Conservation (phyloP, 139 green algal genomes). For the Pseudopediastrum boryanum region DNA sequence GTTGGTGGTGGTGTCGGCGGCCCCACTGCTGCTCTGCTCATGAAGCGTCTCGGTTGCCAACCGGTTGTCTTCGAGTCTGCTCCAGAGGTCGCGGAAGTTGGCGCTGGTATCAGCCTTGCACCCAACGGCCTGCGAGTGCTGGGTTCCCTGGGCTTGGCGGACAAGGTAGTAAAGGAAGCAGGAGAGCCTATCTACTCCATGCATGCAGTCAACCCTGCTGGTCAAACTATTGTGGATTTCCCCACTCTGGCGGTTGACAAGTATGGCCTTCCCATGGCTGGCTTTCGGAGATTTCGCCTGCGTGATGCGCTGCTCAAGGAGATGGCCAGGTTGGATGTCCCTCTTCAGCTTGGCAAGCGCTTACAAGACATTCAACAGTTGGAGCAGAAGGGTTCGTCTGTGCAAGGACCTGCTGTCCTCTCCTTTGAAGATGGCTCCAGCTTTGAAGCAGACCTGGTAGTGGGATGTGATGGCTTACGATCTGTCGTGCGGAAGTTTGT, state of each 20-base stretch:
- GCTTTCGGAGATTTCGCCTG: conserved; percentile 30
- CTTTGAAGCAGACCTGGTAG: conserved; percentile 33
- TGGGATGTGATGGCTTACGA: conserved; percentile 35
- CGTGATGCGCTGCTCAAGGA: conserved; percentile 2
- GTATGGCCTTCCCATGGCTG: not conserved
- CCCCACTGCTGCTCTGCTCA: too few species aligned
- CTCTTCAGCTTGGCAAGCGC: conserved; percentile 23
- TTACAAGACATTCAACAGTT: not conserved
- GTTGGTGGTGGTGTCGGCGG: too few species aligned
- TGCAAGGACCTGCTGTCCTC: conserved; percentile 7
- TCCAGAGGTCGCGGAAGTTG: too few species aligned
- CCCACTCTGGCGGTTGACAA: not conserved
- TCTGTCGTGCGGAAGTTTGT: conserved; percentile 1
- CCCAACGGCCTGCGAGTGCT: conserved; percentile 37
- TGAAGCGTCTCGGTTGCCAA: too few species aligned
- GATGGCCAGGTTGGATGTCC: not conserved
- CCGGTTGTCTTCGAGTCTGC: too few species aligned
- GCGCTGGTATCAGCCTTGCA: conserved; percentile 24
- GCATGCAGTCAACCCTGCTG: not conserved
- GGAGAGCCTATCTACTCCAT: conserved; percentile 12
- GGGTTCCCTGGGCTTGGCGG: conserved; percentile 11
- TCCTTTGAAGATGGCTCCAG: conserved; percentile 15
- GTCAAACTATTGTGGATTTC: conserved; percentile 2
- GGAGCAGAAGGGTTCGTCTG: too few species aligned
- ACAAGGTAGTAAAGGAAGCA: too few species aligned